These are phyloP conservation scores for Linum tenue DNA, from an alignment of 345 rosid species.

Conservation along the genomic window DNA sequence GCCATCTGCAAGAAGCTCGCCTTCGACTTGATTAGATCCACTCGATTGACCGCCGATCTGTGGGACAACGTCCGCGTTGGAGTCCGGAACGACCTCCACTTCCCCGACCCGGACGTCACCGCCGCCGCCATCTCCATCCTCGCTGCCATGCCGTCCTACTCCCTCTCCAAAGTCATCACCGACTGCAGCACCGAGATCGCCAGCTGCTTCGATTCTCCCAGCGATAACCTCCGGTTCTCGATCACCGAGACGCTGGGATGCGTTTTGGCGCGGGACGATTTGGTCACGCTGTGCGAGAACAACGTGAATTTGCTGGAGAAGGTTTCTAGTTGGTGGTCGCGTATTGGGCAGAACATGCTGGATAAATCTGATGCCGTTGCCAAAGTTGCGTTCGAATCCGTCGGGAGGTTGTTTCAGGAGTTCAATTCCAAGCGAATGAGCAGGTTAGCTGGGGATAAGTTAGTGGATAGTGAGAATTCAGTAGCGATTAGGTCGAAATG, in stretches of 20 bases:
- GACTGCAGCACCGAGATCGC: conserved; percentile 67
- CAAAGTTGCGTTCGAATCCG: conserved; percentile 93
- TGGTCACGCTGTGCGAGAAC: conserved; percentile 78
- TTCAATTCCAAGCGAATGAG: conserved; percentile 89
- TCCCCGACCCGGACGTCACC: conserved; percentile 91
- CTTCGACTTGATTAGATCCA: conserved; percentile 89
- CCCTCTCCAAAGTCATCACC: conserved; percentile 67
- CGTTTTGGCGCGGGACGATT: conserved; percentile 82
- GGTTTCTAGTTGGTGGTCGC: conserved; percentile 80
- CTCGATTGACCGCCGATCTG: conserved; percentile 87
- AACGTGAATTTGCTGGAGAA: conserved; percentile 72
- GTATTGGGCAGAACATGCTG: conserved; percentile 78
- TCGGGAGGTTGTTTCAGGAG: conserved; percentile 83
- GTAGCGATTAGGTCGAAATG: conserved; percentile 82
- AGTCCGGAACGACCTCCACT: conserved; percentile 72
- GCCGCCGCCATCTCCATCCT: conserved; percentile 86
- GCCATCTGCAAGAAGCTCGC: conserved; percentile 97
- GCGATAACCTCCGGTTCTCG: conserved; percentile 69
- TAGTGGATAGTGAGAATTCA: conserved; percentile 88
- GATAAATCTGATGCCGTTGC: conserved; percentile 77
- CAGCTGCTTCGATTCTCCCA: conserved; percentile 62
- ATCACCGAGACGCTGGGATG: conserved; percentile 88
- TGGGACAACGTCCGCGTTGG: conserved; percentile 87
- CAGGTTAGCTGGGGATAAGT: conserved; percentile 90
- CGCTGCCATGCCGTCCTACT: conserved; percentile 76